phyloP scores from a whole-genome alignment of 805 yeast genomes.

The Candida incommunis region DNA sequence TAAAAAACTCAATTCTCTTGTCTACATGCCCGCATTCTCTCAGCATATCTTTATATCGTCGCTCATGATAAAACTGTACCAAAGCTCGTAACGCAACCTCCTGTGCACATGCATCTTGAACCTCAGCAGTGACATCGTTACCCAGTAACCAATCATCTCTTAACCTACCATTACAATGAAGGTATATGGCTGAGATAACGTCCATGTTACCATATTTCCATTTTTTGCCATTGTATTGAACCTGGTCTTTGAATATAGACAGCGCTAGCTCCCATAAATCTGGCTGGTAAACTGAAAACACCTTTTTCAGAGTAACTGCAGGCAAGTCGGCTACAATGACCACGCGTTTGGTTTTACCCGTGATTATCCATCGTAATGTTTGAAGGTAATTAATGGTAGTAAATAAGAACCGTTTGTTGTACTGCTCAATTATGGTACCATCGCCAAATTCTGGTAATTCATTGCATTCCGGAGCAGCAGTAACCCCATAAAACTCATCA shows the following conservation, averaged over 20 bases:
- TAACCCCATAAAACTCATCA: conserved; percentile 2
- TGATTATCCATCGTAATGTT: conserved; percentile 42
- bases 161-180: conserved; percentile 56
- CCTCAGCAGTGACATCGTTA: conserved; percentile 58
- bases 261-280: conserved; percentile 56
- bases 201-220: conserved; percentile 95
- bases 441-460: not conserved
- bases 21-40: conserved; percentile 40
- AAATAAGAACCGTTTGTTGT: conserved; percentile 14
- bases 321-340: conserved; percentile 46
- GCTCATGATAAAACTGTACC: conserved; percentile 58
- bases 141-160: conserved; percentile 86
- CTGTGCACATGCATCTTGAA: conserved; percentile 67
- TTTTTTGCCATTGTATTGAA: conserved; percentile 85
- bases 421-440: conserved; percentile 8
- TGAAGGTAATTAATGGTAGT: conserved; percentile 34
- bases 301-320: conserved; percentile 43
- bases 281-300: conserved; percentile 45
- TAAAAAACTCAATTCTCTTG: conserved; percentile 28
- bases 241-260: conserved; percentile 59
- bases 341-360: conserved; percentile 61
- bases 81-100: conserved; percentile 74
- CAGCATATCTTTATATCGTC: conserved; percentile 41
- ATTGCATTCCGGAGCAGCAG: not conserved
- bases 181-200: conserved; percentile 69